phyloP scores from a whole-genome alignment of 768 basidiomycete genomes.

The Psilocybe tampanensis region DNA sequence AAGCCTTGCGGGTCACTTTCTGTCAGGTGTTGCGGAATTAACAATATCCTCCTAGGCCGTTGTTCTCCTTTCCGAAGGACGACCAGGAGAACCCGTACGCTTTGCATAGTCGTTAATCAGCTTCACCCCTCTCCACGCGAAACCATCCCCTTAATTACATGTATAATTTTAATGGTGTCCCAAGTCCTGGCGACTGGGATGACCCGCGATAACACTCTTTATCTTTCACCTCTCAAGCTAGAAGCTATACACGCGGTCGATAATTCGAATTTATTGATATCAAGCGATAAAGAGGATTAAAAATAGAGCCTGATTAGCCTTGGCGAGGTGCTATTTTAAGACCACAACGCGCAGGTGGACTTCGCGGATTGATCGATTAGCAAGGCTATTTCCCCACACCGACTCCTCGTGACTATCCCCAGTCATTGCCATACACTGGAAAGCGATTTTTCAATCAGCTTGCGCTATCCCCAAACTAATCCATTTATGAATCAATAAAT shows the following conservation, averaged over 20 bases:
- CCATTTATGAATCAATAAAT: not conserved
- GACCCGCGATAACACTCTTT: too few species aligned
- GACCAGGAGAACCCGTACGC: conserved; percentile 86
- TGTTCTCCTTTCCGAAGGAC: conserved; percentile 84
- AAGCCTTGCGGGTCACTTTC: conserved; percentile 33
- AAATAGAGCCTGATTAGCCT: not conserved
- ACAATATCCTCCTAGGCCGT: conserved; percentile 60
- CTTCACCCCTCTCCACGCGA: not conserved
- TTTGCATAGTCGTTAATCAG: conserved; percentile 43
- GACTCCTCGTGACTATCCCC: not conserved
- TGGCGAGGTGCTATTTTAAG: not conserved
- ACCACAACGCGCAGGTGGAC: too few species aligned
- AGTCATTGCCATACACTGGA: not conserved
- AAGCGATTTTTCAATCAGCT: not conserved
- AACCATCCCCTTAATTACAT: not conserved
- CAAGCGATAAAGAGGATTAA: not conserved
- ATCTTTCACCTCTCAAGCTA: not conserved
- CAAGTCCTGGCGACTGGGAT: not conserved
- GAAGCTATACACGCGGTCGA: not conserved
- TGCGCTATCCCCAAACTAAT: not conserved
- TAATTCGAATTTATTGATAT: not conserved
- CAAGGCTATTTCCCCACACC: not conserved
- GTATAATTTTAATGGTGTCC: not conserved
- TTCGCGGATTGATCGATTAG: not conserved
- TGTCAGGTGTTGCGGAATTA: conserved; percentile 1